phyloP scores from a whole-genome alignment of 352 stramenopile genomes.

The Phytophthora niederhauseri region DNA sequence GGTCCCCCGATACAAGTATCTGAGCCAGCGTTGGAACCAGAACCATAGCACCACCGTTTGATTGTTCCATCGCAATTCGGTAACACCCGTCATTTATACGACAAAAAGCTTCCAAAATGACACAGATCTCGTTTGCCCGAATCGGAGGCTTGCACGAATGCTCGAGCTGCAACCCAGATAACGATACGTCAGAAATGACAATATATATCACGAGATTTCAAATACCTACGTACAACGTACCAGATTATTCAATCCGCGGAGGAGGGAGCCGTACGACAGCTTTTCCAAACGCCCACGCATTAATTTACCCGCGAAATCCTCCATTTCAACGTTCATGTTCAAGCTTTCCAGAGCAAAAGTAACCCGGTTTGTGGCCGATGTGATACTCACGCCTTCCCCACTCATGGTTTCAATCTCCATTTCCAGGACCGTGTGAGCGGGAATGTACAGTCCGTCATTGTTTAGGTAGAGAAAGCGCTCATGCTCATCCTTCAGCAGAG shows the following conservation, averaged over 20 bases:
- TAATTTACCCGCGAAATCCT: constrained; percentile 58
- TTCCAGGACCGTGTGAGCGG: constrained; percentile 51
- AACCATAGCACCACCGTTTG: constrained; percentile 46
- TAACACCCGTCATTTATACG: constrained; percentile 79
- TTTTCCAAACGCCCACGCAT: constrained; percentile 59
- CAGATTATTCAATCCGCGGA: constrained; percentile 64
- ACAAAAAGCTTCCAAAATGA: constrained; percentile 76
- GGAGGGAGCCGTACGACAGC: constrained; percentile 56
- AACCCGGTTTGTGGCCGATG: constrained; percentile 60
- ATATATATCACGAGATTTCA: background rate
- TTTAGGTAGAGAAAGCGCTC: constrained; percentile 65
- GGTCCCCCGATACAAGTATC: constrained; percentile 54
- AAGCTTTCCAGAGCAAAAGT: constrained; percentile 78
- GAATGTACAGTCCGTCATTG: constrained; percentile 68
- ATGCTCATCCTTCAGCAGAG: constrained; percentile 54
- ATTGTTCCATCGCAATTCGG: constrained; percentile 56
- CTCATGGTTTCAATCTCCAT: constrained; percentile 72
- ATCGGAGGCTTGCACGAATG: constrained; percentile 70
- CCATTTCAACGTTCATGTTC: constrained; percentile 69
- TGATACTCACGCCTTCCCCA: constrained; percentile 41
- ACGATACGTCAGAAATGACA: constrained; percentile 8
- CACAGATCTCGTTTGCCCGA: constrained; percentile 62
- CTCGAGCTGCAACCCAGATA: constrained; percentile 46
- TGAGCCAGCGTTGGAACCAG: constrained; percentile 51
- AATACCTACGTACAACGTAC: constrained; percentile 39